Base-by-base conservation (phyloP, 805 yeast species). In the Grigorovia transvaalensis region DNA sequence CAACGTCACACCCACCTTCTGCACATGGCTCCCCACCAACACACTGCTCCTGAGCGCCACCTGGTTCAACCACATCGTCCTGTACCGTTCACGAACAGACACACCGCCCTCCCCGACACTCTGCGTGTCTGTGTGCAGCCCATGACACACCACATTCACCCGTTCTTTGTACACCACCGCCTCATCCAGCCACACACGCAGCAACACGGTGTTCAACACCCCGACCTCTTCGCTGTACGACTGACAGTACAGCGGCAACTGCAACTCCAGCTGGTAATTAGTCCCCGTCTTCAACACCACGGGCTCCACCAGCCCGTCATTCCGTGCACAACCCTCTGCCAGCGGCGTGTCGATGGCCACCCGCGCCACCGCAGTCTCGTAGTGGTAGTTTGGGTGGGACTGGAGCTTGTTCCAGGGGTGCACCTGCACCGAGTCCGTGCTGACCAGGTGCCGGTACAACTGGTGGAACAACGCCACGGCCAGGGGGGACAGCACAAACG, bases 391-490 rank as follows among this genome's bases (percentile, higher is more conserved):
- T 17, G 17, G 2, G 11, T 19, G 42, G 6, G 23, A 2, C 3
- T 5, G 6, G 6, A 50, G n/a, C 9, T 23, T 43, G 5, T 59
- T 53, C n/a, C 64, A 45, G 1, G 64, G 63, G 1, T 58, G 57
- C 46, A 51, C 50, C 48, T 59, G 65, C 2, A 62, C 57, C 0
- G 69, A 59, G 45, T 65, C 69, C 17, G 59, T 29, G 23, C 67
- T 65, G 27, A 64, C 50, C 33, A 66, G 53, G 19, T 63, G 53
- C 8, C 48, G 49, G 46, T 61, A 63, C 40, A 64, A 59, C 48
- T 66, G 68, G 52, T 63, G 57, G 48, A 64, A 66, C 35, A 64
- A 50, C 9, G 65, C 46, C 8, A 53, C 53, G 1, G 70, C 56
- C 9, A 66, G 50, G 5, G 70, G 70, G 27, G 60, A 53, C 15